Base-by-base conservation (phyloP, 2,329 filamentous ascomycete species). In the Aspergillus calidoustus region DNA sequence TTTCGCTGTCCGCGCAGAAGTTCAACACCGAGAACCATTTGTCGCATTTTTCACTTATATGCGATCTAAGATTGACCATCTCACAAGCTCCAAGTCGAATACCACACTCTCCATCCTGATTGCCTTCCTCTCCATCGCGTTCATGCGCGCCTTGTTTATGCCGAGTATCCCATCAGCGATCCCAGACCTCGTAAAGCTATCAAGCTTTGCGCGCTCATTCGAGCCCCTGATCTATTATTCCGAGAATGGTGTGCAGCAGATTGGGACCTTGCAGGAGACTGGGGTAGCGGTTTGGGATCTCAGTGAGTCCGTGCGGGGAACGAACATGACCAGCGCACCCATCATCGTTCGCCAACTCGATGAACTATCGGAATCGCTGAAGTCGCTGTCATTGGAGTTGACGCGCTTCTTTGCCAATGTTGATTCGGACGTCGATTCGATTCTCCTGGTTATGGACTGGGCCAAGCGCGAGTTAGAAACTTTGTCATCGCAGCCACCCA, bases 381-480 rank as follows among this genome's bases (percentile, higher is more conserved):
- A 94, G 78, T 89, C 87, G 3, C 83, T 98, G 25, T 91, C 92
- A 1, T 83, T 93, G 17, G 93, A 97, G 74, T 85, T 97, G 68
- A 96, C 91, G 7, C 89, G 89, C 71, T 97, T 98, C 81, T 97
- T 97, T 75, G 91, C 93, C 55, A 92, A 93, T 67, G 92, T 98
- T 13, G 92, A 97, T 70, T 91, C 92, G 28, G 94, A 97, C 72
- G 91, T 98, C 69, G 94, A 97, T 74, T 90, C 90, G 63, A 96
- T 97, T 68, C 84, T 98, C 41, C 90, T 95, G 63, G 92, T 96
- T 55, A 97, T 98, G 93, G 92, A 97, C 74, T 97, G 94, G 94
- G 91, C 92, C 15, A 90, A 90, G 72, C 88, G 93, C 66, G 93
- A 97, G 76, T 86, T 98, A 15, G 83, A 88, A 63, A 88, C 88